phyloP scores from a whole-genome alignment of 495 filamentous ascomycete genomes.

The Poronia punctata region DNA sequence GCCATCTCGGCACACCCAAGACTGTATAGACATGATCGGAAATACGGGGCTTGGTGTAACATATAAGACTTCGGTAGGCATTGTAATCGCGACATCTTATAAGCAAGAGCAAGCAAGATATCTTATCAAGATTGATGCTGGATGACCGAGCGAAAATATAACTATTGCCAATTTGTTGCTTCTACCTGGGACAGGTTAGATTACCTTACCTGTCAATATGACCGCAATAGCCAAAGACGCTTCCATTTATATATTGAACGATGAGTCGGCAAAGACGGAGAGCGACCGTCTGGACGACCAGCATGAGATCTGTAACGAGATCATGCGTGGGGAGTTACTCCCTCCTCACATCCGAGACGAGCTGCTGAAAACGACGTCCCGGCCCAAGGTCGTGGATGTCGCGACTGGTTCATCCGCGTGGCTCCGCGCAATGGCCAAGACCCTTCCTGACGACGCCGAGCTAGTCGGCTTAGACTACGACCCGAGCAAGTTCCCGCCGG shows the following conservation, averaged over 20 bases:
- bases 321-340: background rate
- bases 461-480: constrained; percentile 1
- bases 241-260: background rate
- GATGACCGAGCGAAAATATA: too few relatives aligned
- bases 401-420: background rate
- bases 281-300: background rate
- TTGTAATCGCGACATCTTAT: too few relatives aligned
- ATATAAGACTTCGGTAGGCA: too few relatives aligned
- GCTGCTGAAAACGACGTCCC: background rate
- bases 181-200: too few relatives aligned
- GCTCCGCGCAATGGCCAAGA: background rate
- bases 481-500: background rate
- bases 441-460: background rate
- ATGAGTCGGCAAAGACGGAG: background rate
- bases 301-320: background rate
- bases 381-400: background rate
- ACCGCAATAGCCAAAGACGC: too few relatives aligned
- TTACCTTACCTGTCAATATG: too few relatives aligned
- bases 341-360: background rate
- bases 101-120: too few relatives aligned
- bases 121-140: too few relatives aligned
- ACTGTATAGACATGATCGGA: too few relatives aligned
- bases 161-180: too few relatives aligned
- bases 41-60: too few relatives aligned
- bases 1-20: too few relatives aligned